Base-by-base conservation (phyloP, 2,329 filamentous ascomycete genomes). In the Alternaria ethzedia region DNA sequence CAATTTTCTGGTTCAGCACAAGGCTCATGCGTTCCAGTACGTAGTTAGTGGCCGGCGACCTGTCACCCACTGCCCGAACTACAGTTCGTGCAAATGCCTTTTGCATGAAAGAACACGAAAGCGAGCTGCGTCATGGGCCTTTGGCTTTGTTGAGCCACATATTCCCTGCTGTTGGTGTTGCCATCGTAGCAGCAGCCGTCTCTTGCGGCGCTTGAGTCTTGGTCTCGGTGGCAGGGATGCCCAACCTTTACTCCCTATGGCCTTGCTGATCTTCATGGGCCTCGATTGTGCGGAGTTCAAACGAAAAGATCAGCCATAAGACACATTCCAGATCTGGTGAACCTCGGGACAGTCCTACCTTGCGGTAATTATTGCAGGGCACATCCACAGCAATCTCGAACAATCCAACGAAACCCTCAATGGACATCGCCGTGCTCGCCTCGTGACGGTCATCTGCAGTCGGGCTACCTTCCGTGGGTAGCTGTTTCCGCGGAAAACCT, bases 21-120 rank as follows among this genome's bases (percentile, higher is more conserved):
- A 54, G 11, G 23, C 56, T 21, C 52, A 50, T 47, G 49, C 55
- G 15, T 47, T 59, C 25, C 49, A 32, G 10, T 26, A 43, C 11
- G 36, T 17, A 41, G 30, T 17, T 47, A 43, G 25, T 46, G 17
- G 28, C 60, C 32, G 44, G 32, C 54, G 43, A 59, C 50, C 49
- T 59, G 56, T 59, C 60, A 63, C 25, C 56, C 56, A 63, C 21
- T 41, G 54, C 57, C 45, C 52, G 43, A 52, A 47, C 28, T 57
- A 43, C 28, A 54, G 28, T 50, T 62, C 47, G 41, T 49, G 26
- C 41, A 54, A 23, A 44, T 54, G 41, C 20, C n/a, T 13, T 10
- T 30, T 13, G 15, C 54, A 52, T 25, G 25, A 46, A 23, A 52
- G 30, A 49, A 52, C 41, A 41, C 36, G 54, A 61, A 32, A 57